phyloP scores from a whole-genome alignment of 257 asterid species.

The Nicotiana obtusifolia region DNA sequence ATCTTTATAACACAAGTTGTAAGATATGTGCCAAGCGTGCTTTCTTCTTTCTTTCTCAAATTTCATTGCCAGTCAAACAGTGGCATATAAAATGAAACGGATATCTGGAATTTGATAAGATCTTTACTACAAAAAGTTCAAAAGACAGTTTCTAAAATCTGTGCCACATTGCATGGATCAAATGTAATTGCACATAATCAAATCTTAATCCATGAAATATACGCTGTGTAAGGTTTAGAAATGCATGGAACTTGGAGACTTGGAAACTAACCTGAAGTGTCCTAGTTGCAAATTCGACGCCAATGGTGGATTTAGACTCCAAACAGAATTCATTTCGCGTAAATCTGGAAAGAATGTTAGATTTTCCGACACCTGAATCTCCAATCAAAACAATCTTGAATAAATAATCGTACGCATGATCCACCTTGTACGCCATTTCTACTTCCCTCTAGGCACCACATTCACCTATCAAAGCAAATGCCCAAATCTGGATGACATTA shows the following conservation, averaged over 20 bases:
- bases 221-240: not conserved
- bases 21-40: no score
- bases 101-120: no score
- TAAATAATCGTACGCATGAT: conserved; percentile 38
- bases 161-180: not conserved
- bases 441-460: not conserved
- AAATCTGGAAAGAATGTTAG: conserved; percentile 41
- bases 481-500: no score
- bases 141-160: not conserved
- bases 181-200: not conserved
- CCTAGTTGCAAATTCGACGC: conserved; percentile 47
- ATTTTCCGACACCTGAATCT: conserved; percentile 44
- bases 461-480: not conserved
- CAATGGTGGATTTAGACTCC: conserved; percentile 48
- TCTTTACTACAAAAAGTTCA: no score
- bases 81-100: no score
- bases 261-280: conserved; percentile 34
- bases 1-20: no score
- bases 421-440: conserved; percentile 39
- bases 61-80: no score
- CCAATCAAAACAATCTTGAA: conserved; percentile 43
- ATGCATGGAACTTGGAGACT: not conserved
- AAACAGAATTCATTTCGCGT: conserved; percentile 40
- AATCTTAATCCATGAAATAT: not conserved
- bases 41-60: no score